Evolutionary conservation across 2,329 filamentous ascomycete genomes (phyloP), one percentile per base, ranked within the genome.

Genomic region (Furcasterigmium sp.): DNA sequence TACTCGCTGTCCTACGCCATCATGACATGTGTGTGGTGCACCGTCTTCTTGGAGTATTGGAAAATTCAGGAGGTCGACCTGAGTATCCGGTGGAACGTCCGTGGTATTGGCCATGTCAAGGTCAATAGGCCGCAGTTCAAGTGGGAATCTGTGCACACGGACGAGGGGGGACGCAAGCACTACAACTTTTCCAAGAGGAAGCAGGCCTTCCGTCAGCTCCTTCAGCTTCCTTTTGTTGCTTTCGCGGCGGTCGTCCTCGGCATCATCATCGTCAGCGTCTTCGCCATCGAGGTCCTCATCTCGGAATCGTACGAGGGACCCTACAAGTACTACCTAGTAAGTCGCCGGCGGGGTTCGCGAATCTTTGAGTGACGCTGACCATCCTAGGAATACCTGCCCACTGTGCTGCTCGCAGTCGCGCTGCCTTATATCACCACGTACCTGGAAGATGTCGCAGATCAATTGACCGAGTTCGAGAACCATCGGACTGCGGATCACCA

Each of bases 1-100:
- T 90, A 86, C 64, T 90, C 86, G 0, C 71, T 83, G 13, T 61
- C 80, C 15, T 90, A 87, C 54, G 85, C 80, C 5, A 65, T 84
- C 5, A 64, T 82, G 18, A 85, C 80, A 44, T 77, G 79, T 23
- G 61, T 88, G 7, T 88, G 85, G 78, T 84, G 82, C 52, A 79
- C 84, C 8, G 69, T 87, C 4, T 90, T 90, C 50, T 75, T 88
- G 11, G 86, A 91, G 56, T 89, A 82, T 60, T 91, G 86, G 86
- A 89, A 87, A 62, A 78, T 87, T 37, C 80, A 84, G 48, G 83
- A 91, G 57, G 67, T 75, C 4, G 85, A 91, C 51, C 70, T 91
- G 2, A 76, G 78, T 39, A 74, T 89, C 17, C 76, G 85, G 37
- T 91, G 87, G 87, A 75, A 78, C 17, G 85, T 88, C 8, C 77